phyloP scores from a whole-genome alignment of 129 eudicot species.

The Scalesia atractyloides region DNA sequence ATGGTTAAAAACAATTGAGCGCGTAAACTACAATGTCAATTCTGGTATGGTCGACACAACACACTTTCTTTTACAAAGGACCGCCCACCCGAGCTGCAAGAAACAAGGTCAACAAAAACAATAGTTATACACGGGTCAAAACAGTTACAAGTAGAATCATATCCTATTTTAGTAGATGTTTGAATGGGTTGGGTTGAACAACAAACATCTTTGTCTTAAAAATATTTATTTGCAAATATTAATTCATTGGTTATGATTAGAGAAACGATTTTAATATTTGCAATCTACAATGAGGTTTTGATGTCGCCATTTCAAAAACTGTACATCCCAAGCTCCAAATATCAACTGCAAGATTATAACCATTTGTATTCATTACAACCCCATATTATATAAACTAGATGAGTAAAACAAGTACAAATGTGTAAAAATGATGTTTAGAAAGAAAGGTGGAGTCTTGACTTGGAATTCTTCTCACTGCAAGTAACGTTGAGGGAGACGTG shows the following conservation, averaged over 20 bases:
- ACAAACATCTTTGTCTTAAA: background rate
- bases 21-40: slow-evolving; percentile 17
- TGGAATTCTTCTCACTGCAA: no score
- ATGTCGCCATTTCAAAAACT: no score
- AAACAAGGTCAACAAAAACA: slow-evolving; percentile 16
- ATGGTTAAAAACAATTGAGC: slow-evolving; percentile 21
- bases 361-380: no score
- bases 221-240: background rate
- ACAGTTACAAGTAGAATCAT: background rate
- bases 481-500: no score
- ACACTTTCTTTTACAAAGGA: slow-evolving; percentile 76
- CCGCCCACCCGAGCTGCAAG: slow-evolving; percentile 78
- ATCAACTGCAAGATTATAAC: no score
- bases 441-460: no score
- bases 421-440: no score
- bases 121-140: background rate
- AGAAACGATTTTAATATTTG: background rate
- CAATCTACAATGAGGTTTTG: no score
- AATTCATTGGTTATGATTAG: background rate
- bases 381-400: no score
- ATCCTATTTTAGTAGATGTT: background rate
- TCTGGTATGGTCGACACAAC: slow-evolving; percentile 47
- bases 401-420: no score
- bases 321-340: no score
- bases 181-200: background rate